Evolutionary conservation across 192 early-diverging fungal genomes (phyloP).

Genomic region (Mortierella alpina): DNA sequence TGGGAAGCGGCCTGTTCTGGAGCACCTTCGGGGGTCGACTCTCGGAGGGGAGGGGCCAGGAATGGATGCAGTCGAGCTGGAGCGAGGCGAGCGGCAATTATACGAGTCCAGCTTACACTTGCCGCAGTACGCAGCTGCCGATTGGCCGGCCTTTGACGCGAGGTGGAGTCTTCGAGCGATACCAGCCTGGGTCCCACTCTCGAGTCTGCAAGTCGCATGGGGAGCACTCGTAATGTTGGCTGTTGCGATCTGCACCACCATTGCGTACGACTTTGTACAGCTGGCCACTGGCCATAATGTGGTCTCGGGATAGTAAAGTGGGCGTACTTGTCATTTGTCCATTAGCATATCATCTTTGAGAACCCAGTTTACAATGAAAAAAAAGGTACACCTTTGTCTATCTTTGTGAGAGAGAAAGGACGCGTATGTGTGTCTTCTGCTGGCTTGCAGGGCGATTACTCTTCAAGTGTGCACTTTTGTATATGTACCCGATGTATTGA

Average conservation of each 20-base stretch:
- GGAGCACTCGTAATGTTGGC: conserved; percentile 39
- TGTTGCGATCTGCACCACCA: conserved; percentile 55
- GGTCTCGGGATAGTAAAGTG: not conserved
- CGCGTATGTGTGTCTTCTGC: too few species aligned
- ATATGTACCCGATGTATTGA: too few species aligned
- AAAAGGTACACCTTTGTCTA: not conserved
- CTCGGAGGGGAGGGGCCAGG: not conserved
- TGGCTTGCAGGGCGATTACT: too few species aligned
- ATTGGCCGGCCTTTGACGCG: conserved; percentile 10
- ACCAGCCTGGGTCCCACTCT: conserved; percentile 12
- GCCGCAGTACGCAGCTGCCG: conserved; percentile 1
- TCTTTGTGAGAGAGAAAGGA: not conserved
- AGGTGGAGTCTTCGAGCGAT: conserved; percentile 19
- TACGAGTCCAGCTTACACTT: not conserved
- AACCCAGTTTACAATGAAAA: not conserved
- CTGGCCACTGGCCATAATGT: conserved; percentile 59
- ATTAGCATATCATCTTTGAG: too few species aligned
- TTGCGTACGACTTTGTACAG: conserved; percentile 64
- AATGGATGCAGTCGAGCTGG: not conserved
- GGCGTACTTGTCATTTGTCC: not conserved
- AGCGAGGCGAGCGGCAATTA: not conserved
- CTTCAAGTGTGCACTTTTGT: too few species aligned
- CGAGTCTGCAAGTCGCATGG: conserved; percentile 37
- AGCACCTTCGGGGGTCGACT: not conserved
- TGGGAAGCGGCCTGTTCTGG: not conserved